Percentiles rank a stretch among this genome's conserved stretches.
Conservation (phyloP, 805 yeast genomes). For the Yamadazyma endophytica region DNA sequence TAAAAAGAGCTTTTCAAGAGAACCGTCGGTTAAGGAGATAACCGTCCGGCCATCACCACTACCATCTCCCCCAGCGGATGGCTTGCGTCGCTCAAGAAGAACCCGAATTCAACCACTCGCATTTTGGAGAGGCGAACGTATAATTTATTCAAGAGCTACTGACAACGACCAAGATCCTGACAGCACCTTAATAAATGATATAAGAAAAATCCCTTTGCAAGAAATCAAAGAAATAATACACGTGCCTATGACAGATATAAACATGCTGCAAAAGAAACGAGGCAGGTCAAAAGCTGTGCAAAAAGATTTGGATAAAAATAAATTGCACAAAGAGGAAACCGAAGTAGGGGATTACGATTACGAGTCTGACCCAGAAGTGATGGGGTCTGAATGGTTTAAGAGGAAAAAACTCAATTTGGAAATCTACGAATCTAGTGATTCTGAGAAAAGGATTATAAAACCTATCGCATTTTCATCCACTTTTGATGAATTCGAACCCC, state of each 20-base stretch:
- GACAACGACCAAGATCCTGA: constrained; percentile 37
- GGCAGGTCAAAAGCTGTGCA: constrained; percentile 3
- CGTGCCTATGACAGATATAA: constrained; percentile 18
- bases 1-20: not conserved
- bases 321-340: constrained; percentile 1
- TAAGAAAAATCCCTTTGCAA: constrained; percentile 44
- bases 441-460: constrained; percentile 20
- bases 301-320: constrained; percentile 4
- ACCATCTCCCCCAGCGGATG: constrained; percentile 44
- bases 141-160: constrained; percentile 47
- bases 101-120: constrained; percentile 68
- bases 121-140: constrained; percentile 79
- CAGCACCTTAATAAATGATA: constrained; percentile 29
- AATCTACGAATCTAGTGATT: constrained; percentile 47
- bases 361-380: constrained; percentile 36
- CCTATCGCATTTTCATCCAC: constrained; percentile 67
- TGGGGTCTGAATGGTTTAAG: constrained; percentile 52
- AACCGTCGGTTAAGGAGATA: not conserved
- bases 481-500: constrained; percentile 41
- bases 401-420: constrained; percentile 38
- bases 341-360: constrained; percentile 20
- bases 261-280: not conserved
- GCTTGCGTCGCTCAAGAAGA: constrained; percentile 62
- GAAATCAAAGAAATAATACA: constrained; percentile 58
- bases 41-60: constrained; percentile 29